Percentiles rank a stretch among this genome's conserved stretches.
These are phyloP conservation scores for Suillus subluteus DNA, from an alignment of 768 basidiomycete genomes.

Conservation along the genomic window DNA sequence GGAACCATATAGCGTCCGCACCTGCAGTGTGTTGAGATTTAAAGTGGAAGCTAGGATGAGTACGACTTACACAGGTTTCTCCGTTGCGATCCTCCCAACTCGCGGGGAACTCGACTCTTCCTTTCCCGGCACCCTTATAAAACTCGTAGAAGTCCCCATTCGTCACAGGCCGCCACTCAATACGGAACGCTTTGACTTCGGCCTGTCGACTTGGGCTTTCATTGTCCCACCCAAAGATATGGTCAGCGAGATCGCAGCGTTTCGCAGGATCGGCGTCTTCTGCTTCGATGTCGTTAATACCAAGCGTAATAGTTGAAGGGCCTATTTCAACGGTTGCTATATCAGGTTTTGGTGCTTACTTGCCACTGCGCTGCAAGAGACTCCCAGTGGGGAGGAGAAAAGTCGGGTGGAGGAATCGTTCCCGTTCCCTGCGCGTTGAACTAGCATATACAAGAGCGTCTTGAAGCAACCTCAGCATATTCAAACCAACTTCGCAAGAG, in stretches of 20 bases:
- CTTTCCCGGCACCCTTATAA: constrained; percentile 50
- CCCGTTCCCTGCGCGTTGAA: constrained; percentile 80
- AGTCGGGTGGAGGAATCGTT: constrained; percentile 78
- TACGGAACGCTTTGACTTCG: constrained; percentile 68
- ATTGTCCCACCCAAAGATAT: constrained; percentile 95
- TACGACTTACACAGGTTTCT: constrained; percentile 47
- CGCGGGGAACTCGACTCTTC: constrained; percentile 57
- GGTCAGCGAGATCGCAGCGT: constrained; percentile 45
- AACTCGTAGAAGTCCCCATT: constrained; percentile 86
- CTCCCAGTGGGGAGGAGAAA: constrained; percentile 73
- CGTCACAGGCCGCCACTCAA: constrained; percentile 85
- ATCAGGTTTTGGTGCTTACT: constrained; percentile 43
- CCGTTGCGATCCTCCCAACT: constrained; percentile 71
- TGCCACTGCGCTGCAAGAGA: constrained; percentile 53
- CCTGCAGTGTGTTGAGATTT: constrained; percentile 38
- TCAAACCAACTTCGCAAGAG: constrained; percentile 5
- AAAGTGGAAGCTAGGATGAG: background rate
- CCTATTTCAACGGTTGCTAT: constrained; percentile 57
- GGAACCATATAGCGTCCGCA: constrained; percentile 90
- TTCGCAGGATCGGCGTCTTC: constrained; percentile 52
- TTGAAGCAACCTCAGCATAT: constrained; percentile 23
- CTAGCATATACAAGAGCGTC: constrained; percentile 93
- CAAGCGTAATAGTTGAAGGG: constrained; percentile 62
- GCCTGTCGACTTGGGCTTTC: constrained; percentile 73
- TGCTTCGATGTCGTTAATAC: constrained; percentile 82